phyloP scores from a whole-genome alignment of 257 asterid species.

The Catharanthus roseus region DNA sequence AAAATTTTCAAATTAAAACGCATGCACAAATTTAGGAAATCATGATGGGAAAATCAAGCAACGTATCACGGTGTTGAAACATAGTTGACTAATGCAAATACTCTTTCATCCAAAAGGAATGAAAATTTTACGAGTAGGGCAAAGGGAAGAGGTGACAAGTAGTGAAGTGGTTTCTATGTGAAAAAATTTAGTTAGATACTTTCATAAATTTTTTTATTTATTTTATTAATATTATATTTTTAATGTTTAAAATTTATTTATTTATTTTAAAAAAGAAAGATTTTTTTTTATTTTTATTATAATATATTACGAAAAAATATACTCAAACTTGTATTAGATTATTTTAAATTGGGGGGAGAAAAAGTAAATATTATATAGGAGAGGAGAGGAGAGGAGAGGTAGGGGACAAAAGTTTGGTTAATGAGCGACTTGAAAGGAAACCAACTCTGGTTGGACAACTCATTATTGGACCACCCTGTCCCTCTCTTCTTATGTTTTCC shows the following conservation, averaged over 20 bases:
- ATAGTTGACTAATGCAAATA: conserved; percentile 17
- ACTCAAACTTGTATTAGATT: no score
- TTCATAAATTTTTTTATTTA: no score
- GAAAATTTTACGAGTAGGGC: background rate
- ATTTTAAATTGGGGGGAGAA: background rate
- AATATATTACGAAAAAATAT: no score
- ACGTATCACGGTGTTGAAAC: conserved; percentile 4
- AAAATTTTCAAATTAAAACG: background rate
- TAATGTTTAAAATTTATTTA: no score
- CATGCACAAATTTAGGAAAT: conserved; percentile 14
- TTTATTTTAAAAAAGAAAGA: no score
- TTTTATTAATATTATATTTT: no score
- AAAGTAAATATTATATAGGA: background rate
- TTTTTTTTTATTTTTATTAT: no score
- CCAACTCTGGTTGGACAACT: background rate
- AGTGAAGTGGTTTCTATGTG: no score
- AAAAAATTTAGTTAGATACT: no score
- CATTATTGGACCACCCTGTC: conserved; percentile 19
- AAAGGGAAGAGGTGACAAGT: background rate
- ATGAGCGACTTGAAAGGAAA: conserved; percentile 1
- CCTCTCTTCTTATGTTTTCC: background rate
- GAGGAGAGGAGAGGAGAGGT: background rate
- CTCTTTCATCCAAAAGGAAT: no score
- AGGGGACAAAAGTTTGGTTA: background rate
- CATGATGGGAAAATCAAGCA: conserved; percentile 19